Evolutionary conservation across 805 yeast species (phyloP).

Genomic region (Candida hungchunana): DNA sequence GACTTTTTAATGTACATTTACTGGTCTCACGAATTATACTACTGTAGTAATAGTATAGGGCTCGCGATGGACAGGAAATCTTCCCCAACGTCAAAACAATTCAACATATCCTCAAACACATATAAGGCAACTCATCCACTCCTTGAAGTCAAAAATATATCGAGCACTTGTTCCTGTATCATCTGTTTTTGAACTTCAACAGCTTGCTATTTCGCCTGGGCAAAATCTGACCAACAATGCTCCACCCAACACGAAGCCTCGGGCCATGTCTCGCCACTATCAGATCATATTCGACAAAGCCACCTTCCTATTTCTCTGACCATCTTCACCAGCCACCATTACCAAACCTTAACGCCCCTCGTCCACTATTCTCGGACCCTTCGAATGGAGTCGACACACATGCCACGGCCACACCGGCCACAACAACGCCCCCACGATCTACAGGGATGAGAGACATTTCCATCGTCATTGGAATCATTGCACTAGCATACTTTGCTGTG

Average conservation of each 20-base stretch:
- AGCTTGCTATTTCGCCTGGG: no score
- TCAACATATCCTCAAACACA: no score
- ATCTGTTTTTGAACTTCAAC: no score
- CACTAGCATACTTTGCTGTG: conserved; percentile 45
- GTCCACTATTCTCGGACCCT: conserved; percentile 4
- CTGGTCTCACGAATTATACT: conserved; percentile 13
- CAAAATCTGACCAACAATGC: no score
- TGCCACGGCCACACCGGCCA: background rate
- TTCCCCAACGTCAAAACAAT: no score
- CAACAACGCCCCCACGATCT: background rate
- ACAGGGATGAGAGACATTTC: conserved; percentile 35
- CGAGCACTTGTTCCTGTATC: no score
- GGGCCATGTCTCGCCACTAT: conserved; percentile 2
- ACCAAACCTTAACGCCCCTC: conserved; percentile 1
- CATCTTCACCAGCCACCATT: conserved; percentile 6
- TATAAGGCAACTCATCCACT: no score
- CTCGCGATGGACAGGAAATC: no score
- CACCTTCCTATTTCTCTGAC: conserved; percentile 21
- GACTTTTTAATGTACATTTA: conserved; percentile 22
- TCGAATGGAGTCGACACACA: background rate
- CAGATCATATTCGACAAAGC: conserved; percentile 10
- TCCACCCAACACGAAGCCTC: background rate
- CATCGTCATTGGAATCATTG: conserved; percentile 37
- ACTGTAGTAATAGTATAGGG: no score
- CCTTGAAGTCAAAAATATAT: no score